Evolutionary conservation across 2,329 filamentous ascomycete genomes (phyloP), one percentile per base, ranked within the genome.

Genomic region (Aspergillus sp.): DNA sequence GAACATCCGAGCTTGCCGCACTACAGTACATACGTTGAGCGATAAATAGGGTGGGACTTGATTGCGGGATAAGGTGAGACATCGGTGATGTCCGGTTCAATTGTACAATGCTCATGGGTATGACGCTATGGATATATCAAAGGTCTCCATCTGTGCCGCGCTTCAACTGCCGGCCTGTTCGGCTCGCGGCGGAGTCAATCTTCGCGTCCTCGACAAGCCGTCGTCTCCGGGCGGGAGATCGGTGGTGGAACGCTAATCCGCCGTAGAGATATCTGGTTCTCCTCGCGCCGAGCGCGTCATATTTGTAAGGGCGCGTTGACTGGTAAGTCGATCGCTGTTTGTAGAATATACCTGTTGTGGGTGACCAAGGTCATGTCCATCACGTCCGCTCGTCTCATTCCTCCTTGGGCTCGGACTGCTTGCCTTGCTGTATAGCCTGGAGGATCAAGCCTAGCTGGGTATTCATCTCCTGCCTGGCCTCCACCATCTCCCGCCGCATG

Each of bases 401-500:
- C 11, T 52, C 47, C 22, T 48, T 51, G 19, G 30, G 13, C 9
- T 49, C 20, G 13, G 49, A 39, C 4, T 37, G 51, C 20, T 40
- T 46, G 30, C 22, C 37, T 20, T 54, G 27, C 22, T 51, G 51
- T 3, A 58, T n/a, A n/a, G 51, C 6, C 17, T 47, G 51, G 40
- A 58, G 15, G 4, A 58, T 53, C 46, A 37, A 15, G 20, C 44
- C 51, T 15, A 58, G 27, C 39, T 51, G 54, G 17, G 12, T 20
- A 17, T 54, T 58, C 37, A 58, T 2, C 13, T 58, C 56, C 5
- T 46, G 39, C n/a, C 40, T 34, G 13, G 47, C 41, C 30, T 58
- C 56, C 7, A 20, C 17, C 45, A 58, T 47, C 19, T 58, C 56
- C 13, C 51, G 39, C 22, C 51, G 19, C 40, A 54, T 13, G 5